Evolutionary conservation across 2,329 filamentous ascomycete genomes (phyloP), one percentile per base, ranked within the genome.

Genomic region (Botryotinia convoluta): DNA sequence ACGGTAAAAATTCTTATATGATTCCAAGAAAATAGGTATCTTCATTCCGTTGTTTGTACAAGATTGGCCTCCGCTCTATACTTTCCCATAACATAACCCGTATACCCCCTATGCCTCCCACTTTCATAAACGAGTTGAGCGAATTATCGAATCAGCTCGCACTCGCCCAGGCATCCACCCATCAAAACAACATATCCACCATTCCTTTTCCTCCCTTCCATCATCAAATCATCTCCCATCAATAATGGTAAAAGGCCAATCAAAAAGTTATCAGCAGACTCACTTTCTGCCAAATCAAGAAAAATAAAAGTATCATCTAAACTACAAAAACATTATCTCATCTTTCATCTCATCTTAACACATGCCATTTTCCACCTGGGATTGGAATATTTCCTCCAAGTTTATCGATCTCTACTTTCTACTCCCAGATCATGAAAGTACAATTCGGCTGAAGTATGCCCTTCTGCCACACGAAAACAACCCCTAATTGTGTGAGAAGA

Each of bases 41-140:
- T 62, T 48, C 42, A 71, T 71, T 39, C 48, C 48, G 54, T 7
- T 71, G 32, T 71, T 63, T 63, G 42, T 63, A 71, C 69, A 71
- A 63, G 42, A 70, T 48, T 10, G 42, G 26, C 22, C 10, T 32
- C 39, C 39, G 12, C 22, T n/a, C 18, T 45, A n/a, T 35, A 26
- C 14, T 35, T 44, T 29, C 39, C 51, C n/a, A 20, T 22, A n/a
- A 22, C 63, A 7, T 26, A n/a, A n/a, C 22, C 37, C 22, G 4
- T 29, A 29, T 32, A 57, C 6, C 51, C 51, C 14, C 51, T 57
- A 22, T 54, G 14, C 26, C 45, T 29, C 20, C 16, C 26, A 39
- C 22, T 35, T 37, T 6, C 20, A 54, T 32, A 10, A 20, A 54
- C 64, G 8, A 39, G 16, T n/a, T 8, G 12, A 39, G 32, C 32